Evolutionary conservation across 208 protist species (phyloP).

Genomic region (Acanthamoeba healyi): DNA sequence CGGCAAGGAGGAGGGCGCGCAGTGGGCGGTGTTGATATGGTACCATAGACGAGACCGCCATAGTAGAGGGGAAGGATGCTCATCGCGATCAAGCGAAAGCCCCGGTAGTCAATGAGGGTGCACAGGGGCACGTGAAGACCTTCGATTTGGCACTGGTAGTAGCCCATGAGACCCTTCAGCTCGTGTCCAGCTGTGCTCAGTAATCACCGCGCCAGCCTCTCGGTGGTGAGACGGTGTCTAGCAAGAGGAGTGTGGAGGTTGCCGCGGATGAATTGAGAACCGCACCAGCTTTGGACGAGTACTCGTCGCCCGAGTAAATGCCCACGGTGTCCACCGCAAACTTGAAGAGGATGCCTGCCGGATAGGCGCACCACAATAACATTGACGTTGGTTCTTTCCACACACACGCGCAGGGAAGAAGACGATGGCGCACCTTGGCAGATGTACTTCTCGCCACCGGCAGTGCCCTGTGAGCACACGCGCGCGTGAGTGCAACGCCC

Average conservation of each 20-base stretch:
- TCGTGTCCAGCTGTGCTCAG: constrained; percentile 63
- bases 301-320: constrained; percentile 28
- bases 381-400: not conserved
- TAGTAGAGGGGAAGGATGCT: constrained; percentile 75
- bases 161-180: constrained; percentile 24
- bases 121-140: constrained; percentile 77
- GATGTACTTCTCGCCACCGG: constrained; percentile 37
- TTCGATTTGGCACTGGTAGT: constrained; percentile 30
- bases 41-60: constrained; percentile 27
- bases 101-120: constrained; percentile 81
- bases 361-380: not conserved
- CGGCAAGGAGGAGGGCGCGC: too few relatives aligned
- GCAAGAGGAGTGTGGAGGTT: not conserved
- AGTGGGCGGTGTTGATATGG: too few relatives aligned
- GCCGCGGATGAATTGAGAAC: not conserved
- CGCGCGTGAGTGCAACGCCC: too few relatives aligned
- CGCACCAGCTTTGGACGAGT: not conserved
- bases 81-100: constrained; percentile 84
- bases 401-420: too few relatives aligned
- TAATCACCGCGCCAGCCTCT: too few relatives aligned
- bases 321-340: constrained; percentile 44
- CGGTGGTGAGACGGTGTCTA: not conserved
- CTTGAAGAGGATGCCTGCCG: constrained; percentile 43
- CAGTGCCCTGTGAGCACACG: not conserved
- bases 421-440: not conserved